Percentiles rank a stretch among this genome's conserved stretches.
phyloP scores from a whole-genome alignment of 176 grass and related monocot genomes.

The Oryza glumipatula region DNA sequence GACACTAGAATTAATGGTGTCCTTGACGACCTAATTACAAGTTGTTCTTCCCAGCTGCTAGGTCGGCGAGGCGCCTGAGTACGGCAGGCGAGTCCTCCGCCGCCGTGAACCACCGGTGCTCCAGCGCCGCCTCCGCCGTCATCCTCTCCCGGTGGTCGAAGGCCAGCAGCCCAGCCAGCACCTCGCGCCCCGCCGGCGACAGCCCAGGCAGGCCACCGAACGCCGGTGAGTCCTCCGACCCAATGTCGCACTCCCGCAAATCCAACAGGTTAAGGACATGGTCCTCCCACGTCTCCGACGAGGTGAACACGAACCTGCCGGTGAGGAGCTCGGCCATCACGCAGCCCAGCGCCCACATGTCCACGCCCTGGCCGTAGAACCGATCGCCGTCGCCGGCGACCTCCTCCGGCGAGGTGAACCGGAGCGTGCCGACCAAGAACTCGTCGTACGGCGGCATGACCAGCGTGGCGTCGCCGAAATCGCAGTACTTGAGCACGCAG shows the following conservation, averaged over 20 bases:
- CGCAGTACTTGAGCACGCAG: neutral
- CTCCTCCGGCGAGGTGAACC: neutral
- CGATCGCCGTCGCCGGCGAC: neutral
- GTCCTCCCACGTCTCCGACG: neutral
- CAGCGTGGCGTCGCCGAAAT: neutral
- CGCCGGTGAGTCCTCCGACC: neutral
- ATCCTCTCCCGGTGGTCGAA: neutral
- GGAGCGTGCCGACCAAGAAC: neutral
- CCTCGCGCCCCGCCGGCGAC: constrained; percentile 3
- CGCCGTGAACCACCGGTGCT: constrained; percentile 24
- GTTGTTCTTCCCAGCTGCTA: no score
- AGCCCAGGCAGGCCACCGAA: neutral
- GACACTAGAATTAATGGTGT: no score
- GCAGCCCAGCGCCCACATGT: constrained; percentile 6
- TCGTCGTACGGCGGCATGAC: neutral
- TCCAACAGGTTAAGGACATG: neutral
- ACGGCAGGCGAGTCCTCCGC: neutral
- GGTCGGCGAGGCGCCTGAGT: no score
- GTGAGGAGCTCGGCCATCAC: neutral
- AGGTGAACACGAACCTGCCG: neutral
- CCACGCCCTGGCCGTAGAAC: neutral
- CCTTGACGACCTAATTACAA: no score
- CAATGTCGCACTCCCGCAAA: neutral
- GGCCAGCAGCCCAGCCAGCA: neutral
- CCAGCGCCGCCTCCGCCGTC: neutral